These are phyloP conservation scores for Zymoseptoria tritici DNA, from an alignment of 2,329 filamentous ascomycete species.

Conservation along the genomic window DNA sequence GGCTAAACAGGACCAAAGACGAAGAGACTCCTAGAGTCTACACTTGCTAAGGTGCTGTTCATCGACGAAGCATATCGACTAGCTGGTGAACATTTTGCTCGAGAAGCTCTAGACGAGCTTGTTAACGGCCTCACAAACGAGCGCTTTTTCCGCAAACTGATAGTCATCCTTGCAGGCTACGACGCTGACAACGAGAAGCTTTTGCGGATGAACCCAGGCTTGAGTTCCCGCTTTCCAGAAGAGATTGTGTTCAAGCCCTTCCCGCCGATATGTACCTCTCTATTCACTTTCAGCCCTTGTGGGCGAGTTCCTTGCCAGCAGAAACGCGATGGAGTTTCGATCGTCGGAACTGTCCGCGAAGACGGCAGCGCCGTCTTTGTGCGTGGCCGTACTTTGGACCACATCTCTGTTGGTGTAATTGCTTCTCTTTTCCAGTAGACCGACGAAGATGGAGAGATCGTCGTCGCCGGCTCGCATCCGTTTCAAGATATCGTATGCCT, in stretches of 20 bases:
- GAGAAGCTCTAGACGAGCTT: constrained; percentile 47
- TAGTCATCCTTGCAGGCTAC: constrained; percentile 65
- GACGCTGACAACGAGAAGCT: constrained; percentile 58
- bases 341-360: no score
- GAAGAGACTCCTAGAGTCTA: constrained; percentile 50
- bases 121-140: constrained; percentile 49
- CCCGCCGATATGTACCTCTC: constrained; percentile 11
- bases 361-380: no score
- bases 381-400: no score
- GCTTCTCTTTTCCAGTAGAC: no score
- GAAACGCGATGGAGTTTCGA: no score
- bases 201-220: constrained; percentile 53
- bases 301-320: no score
- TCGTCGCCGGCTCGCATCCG: no score
- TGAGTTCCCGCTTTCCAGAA: constrained; percentile 60
- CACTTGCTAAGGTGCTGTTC: constrained; percentile 59
- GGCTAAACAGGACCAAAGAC: constrained; percentile 66
- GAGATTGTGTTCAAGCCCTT: constrained; percentile 48
- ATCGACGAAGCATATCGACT: constrained; percentile 68
- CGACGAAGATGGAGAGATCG: no score
- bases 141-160: constrained; percentile 51
- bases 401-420: no score
- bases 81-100: constrained; percentile 48
- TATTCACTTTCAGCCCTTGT: no score
- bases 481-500: no score